Conservation (phyloP, 495 filamentous ascomycete genomes). For the Chaetomium cochliodes region DNA sequence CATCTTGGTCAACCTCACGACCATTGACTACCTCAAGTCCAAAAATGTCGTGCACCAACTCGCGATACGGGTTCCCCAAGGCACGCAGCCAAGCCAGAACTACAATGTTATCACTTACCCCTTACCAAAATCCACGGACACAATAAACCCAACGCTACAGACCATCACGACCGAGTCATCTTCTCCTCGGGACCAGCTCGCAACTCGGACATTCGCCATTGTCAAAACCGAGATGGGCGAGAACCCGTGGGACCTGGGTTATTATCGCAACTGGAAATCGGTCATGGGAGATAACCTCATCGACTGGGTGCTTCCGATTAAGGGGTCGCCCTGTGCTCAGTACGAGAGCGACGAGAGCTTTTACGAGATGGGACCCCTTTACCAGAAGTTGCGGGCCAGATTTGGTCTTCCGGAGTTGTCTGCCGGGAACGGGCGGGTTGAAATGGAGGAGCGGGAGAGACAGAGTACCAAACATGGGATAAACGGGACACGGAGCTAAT, state of each 20-base stretch:
- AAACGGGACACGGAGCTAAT: slow-evolving; percentile 14
- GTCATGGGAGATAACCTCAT: slow-evolving; percentile 67
- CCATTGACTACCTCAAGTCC: slow-evolving; percentile 71
- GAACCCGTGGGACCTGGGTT: slow-evolving; percentile 75
- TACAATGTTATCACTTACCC: slow-evolving; percentile 46
- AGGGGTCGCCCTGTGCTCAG: slow-evolving; percentile 58
- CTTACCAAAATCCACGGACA: slow-evolving; percentile 31
- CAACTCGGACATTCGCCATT: slow-evolving; percentile 69
- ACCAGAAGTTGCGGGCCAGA: slow-evolving; percentile 39
- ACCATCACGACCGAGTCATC: slow-evolving; percentile 1
- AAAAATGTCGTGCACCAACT: slow-evolving; percentile 65
- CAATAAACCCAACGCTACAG: slow-evolving; percentile 13
- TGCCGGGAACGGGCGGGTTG: slow-evolving; percentile 8
- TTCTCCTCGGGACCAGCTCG: slow-evolving; percentile 42
- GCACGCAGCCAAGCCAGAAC: slow-evolving; percentile 42
- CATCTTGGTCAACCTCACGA: slow-evolving; percentile 69
- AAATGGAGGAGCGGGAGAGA: slow-evolving; percentile 14
- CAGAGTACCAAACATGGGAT: slow-evolving; percentile 5
- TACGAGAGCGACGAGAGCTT: slow-evolving; percentile 51
- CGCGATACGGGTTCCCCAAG: slow-evolving; percentile 67
- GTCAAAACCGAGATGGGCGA: slow-evolving; percentile 69
- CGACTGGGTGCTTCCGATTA: slow-evolving; percentile 75
- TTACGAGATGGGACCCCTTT: slow-evolving; percentile 47
- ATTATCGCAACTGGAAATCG: slow-evolving; percentile 65
- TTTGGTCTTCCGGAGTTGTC: slow-evolving; percentile 38